A percentile compares a stretch with the other conserved stretches of the same genome.
Evolutionary conservation across 495 filamentous ascomycete genomes (phyloP).

Genomic region (Hypoxylon subgilvum): DNA sequence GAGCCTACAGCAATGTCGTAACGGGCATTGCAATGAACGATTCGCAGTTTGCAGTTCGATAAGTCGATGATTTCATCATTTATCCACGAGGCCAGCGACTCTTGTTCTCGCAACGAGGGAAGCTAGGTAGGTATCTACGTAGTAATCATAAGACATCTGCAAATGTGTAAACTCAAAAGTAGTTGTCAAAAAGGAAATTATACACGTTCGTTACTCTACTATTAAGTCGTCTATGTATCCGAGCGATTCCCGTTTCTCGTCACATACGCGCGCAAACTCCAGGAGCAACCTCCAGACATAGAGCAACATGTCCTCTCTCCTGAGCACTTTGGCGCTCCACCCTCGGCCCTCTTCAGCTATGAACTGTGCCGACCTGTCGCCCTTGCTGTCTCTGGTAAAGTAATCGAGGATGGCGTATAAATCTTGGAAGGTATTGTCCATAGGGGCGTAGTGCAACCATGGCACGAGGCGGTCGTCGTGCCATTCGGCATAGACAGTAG

Average conservation of each 20-base stretch:
- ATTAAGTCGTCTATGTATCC: slow-evolving; percentile 60
- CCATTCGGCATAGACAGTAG: slow-evolving; percentile 70
- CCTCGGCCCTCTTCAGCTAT: slow-evolving; percentile 67
- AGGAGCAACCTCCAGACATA: slow-evolving; percentile 73
- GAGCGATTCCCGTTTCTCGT: slow-evolving; percentile 66
- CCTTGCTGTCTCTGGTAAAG: slow-evolving; percentile 60
- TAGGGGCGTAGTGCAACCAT: slow-evolving; percentile 71
- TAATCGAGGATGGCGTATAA: slow-evolving; percentile 73
- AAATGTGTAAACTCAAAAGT: no score
- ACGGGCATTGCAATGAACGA: no score
- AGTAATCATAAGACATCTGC: no score
- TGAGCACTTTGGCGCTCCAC: slow-evolving; percentile 70
- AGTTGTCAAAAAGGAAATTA: slow-evolving; percentile 6
- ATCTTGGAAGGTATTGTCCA: slow-evolving; percentile 74
- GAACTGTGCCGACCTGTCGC: slow-evolving; percentile 42
- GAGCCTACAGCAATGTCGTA: no score
- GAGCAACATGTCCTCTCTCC: slow-evolving; percentile 73
- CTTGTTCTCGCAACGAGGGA: no score
- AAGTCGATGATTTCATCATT: no score
- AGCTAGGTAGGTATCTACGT: no score
- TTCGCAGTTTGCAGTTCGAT: no score
- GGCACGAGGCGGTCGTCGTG: slow-evolving; percentile 66
- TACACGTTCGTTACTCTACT: slow-evolving; percentile 12
- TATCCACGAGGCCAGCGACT: no score
- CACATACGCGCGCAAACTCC: slow-evolving; percentile 72